Evolutionary conservation across 495 filamentous ascomycete species (phyloP), one percentile per base, ranked within the genome.

Genomic region (Gamarada debralockiae): DNA sequence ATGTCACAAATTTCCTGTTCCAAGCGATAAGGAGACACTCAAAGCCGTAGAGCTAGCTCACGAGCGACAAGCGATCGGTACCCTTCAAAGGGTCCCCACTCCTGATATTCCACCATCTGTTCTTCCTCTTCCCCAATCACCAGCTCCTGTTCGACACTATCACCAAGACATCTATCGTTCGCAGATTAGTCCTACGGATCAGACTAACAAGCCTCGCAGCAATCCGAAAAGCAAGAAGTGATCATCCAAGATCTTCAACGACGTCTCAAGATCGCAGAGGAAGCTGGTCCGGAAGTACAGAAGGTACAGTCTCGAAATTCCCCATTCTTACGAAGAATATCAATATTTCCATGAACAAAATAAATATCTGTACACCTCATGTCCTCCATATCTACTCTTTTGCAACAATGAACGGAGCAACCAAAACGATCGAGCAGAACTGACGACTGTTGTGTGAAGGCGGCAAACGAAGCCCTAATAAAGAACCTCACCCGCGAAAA

Each of bases 401-500:
- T 29, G 4, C 5, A 29, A 29, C 10, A 10, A 29, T 42, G n/a
- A 47, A n/a, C 27, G 17, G 2, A 15, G 15, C 21, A 12, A 34
- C 18, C 4, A 29, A 29, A 5, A 29, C 31, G 50, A 23, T 4
- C 39, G 40, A 49, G 15, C 43, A 43, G 18, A 53, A 44, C 42
- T 45, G 27, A 57, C n/a, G 17, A 48, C 33, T 25, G 20, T 25
- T 29, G 29, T 51, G 20, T 54, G 24, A 62, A 79, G 70, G 76
- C 81, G 61, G 70, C 78, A 60, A 73, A 77, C 59, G 80, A 86
- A 36, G 71, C 84, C 17, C 51, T 41, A 52, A 83, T 82, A 55
- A 84, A 85, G 59, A 86, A 85, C 51, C 75, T 90, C 39, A 80
- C 88, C 64, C 83, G 87, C 52, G 93, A 98, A 69, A 89, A 91